Evolutionary conservation across 331 rosid species (phyloP), one percentile per base, ranked within the genome.

Genomic region (Cydonia oblonga): DNA sequence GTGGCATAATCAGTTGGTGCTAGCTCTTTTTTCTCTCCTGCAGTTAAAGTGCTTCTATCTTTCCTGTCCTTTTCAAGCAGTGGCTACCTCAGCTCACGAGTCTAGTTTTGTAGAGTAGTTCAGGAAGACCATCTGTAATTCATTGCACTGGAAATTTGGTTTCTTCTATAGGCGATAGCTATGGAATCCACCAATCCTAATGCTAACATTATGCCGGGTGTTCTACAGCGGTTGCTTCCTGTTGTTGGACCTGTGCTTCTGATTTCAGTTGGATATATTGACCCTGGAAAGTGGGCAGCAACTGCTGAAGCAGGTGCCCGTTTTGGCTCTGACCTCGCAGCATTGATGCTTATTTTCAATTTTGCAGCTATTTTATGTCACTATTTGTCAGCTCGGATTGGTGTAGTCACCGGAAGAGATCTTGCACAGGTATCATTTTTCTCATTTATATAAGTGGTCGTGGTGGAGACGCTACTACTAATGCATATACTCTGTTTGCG

Each of bases 211-310:
- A 58, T 63, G 60, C 80, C 75, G 15, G 81, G 80, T 23, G 80
- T 71, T 64, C 65, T 88, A 70, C 81, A 72, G 65, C 86, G 76
- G 72, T 84, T 86, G 71, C 82, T 89, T 78, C 96, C 92, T 63
- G 84, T 87, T 71, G 69, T 81, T 80, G 78, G 80, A 67, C 96
- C 97, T 12, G 76, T 76, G 67, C 93, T 93, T 84, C 79, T 93
- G 87, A 84, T 93, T 76, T 79, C 98, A 8, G 60, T 87, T 72
- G 95, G 91, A 82, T 93, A 93, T 87, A 81, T 91, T 85, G 97
- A 93, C 78, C 98, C 98, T 75, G 98, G 97, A 75, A 93, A 93
- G 88, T 93, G 96, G 98, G 89, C 84, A 3, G 96, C 96, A 9
- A 82, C 76, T 62, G 87, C 88, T 75, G 98, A 93, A 80, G 96